phyloP scores from a whole-genome alignment of 164 flowering plant species.

The Platanus orientalis region DNA sequence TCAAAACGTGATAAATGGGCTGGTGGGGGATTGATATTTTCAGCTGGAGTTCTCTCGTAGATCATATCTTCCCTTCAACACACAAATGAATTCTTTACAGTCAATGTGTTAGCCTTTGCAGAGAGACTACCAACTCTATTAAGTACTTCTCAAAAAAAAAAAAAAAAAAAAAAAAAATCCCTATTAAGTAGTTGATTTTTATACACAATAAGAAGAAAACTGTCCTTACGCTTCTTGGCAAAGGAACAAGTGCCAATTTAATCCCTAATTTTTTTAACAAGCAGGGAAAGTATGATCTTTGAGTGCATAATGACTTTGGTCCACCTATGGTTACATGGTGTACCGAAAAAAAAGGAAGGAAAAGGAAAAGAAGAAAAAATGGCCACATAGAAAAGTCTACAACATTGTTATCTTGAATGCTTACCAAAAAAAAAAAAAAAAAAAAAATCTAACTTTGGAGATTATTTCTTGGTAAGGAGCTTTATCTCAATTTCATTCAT shows the following conservation, averaged over 20 bases:
- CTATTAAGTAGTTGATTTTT: too few relatives aligned
- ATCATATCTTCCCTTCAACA: constrained; percentile 95
- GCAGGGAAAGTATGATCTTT: not conserved
- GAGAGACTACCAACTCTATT: not conserved
- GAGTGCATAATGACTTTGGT: not conserved
- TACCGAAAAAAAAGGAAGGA: too few relatives aligned
- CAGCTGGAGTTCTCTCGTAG: constrained; percentile 96
- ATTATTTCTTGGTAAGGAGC: too few relatives aligned
- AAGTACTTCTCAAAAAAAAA: too few relatives aligned
- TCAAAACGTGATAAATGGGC: constrained; percentile 97
- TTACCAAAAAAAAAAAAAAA: too few relatives aligned
- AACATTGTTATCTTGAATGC: too few relatives aligned
- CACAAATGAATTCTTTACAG: constrained; percentile 1
- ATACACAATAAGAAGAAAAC: not conserved
- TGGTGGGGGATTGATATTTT: constrained; percentile 98
- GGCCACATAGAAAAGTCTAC: too few relatives aligned
- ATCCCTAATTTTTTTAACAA: not conserved
- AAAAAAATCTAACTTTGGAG: too few relatives aligned
- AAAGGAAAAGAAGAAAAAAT: too few relatives aligned
- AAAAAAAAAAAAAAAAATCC: too few relatives aligned
- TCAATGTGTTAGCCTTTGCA: not conserved
- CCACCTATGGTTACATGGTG: too few relatives aligned
- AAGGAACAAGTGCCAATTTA: not conserved
- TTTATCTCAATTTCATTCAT: too few relatives aligned
- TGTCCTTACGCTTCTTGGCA: not conserved